These are phyloP conservation scores for Leccinellum albellum DNA, from an alignment of 768 basidiomycete genomes.

Conservation along the genomic window DNA sequence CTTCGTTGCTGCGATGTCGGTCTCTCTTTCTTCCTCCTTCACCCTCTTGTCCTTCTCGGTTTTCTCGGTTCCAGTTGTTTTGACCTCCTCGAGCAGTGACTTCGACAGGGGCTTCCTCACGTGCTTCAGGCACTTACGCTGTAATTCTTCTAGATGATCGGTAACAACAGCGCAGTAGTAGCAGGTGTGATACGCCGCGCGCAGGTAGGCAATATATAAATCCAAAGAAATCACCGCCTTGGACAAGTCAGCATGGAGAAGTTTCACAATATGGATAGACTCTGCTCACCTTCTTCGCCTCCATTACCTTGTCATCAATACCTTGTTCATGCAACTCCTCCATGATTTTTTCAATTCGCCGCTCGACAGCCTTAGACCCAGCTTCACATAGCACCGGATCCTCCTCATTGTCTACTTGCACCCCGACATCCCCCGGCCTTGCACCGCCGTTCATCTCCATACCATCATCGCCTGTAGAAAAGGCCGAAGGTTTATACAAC, in stretches of 20 bases:
- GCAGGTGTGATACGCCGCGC: conserved; percentile 90
- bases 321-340: conserved; percentile 66
- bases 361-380: conserved; percentile 78
- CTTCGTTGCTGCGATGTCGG: conserved; percentile 23
- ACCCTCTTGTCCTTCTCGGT: conserved; percentile 46
- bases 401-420: conserved; percentile 35
- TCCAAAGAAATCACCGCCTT: conserved; percentile 83
- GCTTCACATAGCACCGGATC: conserved; percentile 57
- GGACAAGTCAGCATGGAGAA: conserved; percentile 22
- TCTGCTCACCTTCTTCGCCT: conserved; percentile 64
- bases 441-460: conserved; percentile 29
- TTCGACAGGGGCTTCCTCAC: conserved; percentile 72
- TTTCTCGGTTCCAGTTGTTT: conserved; percentile 48
- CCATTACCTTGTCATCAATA: conserved; percentile 61
- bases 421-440: conserved; percentile 30
- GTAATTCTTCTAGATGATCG: conserved; percentile 92
- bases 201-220: conserved; percentile 89
- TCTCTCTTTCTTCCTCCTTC: conserved; percentile 42
- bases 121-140: conserved; percentile 92
- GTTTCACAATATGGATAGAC: conserved; percentile 11
- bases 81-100: conserved; percentile 56
- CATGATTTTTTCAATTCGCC: conserved; percentile 74
- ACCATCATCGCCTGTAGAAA: conserved; percentile 18
- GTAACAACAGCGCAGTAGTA: conserved; percentile 95
- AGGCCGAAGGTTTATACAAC: conserved; percentile 40